These are phyloP conservation scores for Cercophora samala DNA, from an alignment of 495 filamentous ascomycete genomes.

Conservation along the genomic window DNA sequence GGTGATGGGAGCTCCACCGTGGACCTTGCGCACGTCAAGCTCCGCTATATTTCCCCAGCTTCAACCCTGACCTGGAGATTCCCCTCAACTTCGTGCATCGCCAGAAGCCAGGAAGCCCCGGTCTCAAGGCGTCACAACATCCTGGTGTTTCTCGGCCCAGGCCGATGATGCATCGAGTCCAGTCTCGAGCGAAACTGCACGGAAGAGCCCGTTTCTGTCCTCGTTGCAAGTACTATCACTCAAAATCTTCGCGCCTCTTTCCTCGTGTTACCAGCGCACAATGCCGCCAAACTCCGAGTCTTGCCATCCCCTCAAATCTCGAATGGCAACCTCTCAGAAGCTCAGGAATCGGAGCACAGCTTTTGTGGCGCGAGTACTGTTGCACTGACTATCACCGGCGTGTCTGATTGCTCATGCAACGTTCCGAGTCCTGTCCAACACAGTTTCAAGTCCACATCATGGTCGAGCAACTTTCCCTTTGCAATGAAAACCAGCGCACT, in stretches of 20 bases:
- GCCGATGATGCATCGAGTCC: background rate
- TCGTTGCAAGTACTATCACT: background rate
- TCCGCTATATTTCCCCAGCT: background rate
- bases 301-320: background rate
- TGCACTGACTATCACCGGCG: background rate
- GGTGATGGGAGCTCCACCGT: background rate
- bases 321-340: background rate
- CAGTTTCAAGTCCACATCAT: background rate
- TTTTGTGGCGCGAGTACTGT: background rate
- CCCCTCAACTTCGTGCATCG: background rate
- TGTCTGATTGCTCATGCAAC: slow-evolving; percentile 1
- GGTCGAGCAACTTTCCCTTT: background rate
- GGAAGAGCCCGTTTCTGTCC: background rate
- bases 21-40: too few relatives aligned
- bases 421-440: background rate
- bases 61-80: background rate
- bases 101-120: background rate
- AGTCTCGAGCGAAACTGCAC: background rate
- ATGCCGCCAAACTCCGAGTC: background rate
- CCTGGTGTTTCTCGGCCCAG: slow-evolving; percentile 3
- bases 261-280: background rate
- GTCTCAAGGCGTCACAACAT: background rate
- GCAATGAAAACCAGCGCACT: background rate
- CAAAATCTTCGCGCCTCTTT: background rate
- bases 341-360: background rate